Percentiles rank a stretch among this genome's conserved stretches.
Evolutionary conservation across 116 monocot genomes (phyloP).

Genomic region (Zostera marina): DNA sequence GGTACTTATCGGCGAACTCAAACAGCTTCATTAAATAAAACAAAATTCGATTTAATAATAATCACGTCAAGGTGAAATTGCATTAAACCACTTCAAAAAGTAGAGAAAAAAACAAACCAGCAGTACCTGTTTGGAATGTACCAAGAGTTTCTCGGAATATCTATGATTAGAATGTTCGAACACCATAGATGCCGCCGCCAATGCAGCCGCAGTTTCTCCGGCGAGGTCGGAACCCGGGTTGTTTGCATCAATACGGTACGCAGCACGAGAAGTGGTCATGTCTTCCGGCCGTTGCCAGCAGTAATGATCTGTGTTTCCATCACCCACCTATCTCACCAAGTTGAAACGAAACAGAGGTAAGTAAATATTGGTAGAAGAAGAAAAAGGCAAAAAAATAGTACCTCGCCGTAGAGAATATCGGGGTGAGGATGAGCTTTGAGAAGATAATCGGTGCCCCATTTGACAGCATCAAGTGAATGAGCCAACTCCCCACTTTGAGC

Average conservation of each 20-base stretch:
- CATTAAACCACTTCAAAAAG: not conserved
- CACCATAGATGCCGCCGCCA: slow-evolving; percentile 43
- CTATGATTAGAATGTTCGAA: slow-evolving; percentile 27
- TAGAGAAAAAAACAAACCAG: too few relatives aligned
- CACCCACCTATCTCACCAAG: slow-evolving; percentile 40
- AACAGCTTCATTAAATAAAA: slow-evolving; percentile 26
- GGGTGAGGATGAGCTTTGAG: slow-evolving; percentile 66
- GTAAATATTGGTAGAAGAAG: not conserved
- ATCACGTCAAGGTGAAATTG: not conserved
- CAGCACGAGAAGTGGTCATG: slow-evolving; percentile 57
- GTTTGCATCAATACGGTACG: slow-evolving; percentile 36
- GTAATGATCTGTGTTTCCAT: slow-evolving; percentile 63
- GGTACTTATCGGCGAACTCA: slow-evolving; percentile 62
- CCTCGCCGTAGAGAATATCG: slow-evolving; percentile 65
- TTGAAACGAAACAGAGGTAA: not conserved
- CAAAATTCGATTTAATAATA: too few relatives aligned
- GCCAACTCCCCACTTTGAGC: slow-evolving; percentile 41
- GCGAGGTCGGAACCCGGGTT: slow-evolving; percentile 56
- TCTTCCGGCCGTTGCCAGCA: slow-evolving; percentile 93
- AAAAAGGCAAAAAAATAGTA: slow-evolving; percentile 2
- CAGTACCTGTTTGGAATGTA: slow-evolving; percentile 34
- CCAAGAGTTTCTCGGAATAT: slow-evolving; percentile 31
- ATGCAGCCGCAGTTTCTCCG: slow-evolving; percentile 50
- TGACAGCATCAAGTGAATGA: slow-evolving; percentile 61
- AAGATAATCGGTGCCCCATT: slow-evolving; percentile 77